These are phyloP conservation scores for Lagenidium giganteum DNA, from an alignment of 352 stramenopile genomes.

Conservation along the genomic window DNA sequence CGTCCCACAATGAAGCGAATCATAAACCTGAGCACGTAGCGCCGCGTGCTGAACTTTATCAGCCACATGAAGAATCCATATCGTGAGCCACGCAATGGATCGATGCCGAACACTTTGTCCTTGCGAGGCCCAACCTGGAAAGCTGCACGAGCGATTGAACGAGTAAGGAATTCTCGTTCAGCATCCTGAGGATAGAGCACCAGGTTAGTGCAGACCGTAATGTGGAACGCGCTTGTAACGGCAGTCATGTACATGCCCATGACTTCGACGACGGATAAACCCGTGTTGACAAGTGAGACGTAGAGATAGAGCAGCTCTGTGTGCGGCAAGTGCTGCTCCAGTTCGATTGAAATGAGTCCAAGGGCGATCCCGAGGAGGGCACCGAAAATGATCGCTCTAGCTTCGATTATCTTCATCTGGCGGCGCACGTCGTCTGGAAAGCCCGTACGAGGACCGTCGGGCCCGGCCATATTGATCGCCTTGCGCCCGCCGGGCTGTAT, in stretches of 20 bases:
- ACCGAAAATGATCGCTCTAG: constrained; percentile 16
- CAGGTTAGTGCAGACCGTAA: constrained; percentile 36
- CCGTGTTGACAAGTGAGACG: constrained; percentile 35
- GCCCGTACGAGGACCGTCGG: constrained; percentile 7
- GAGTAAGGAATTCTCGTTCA: constrained; percentile 45
- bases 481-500: no score
- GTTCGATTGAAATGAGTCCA: constrained; percentile 29
- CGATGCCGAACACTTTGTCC: constrained; percentile 40
- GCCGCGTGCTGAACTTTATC: no score
- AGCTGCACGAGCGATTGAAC: constrained; percentile 34
- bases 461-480: not conserved
- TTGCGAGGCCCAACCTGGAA: constrained; percentile 40
- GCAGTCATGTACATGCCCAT: constrained; percentile 32
- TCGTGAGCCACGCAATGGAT: constrained; percentile 41
- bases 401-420: constrained; percentile 28
- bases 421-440: constrained; percentile 21
- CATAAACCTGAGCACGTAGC: no score
- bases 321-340: constrained; percentile 21
- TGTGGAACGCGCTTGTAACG: constrained; percentile 29
- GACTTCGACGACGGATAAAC: constrained; percentile 42
- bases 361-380: constrained; percentile 23
- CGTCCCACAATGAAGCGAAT: no score
- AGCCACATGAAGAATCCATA: no score
- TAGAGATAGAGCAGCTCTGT: constrained; percentile 20
- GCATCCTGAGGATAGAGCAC: constrained; percentile 38